Evolutionary conservation across 2,329 filamentous ascomycete genomes (phyloP), one percentile per base, ranked within the genome.

Genomic region (Beauveria pseudobassiana): DNA sequence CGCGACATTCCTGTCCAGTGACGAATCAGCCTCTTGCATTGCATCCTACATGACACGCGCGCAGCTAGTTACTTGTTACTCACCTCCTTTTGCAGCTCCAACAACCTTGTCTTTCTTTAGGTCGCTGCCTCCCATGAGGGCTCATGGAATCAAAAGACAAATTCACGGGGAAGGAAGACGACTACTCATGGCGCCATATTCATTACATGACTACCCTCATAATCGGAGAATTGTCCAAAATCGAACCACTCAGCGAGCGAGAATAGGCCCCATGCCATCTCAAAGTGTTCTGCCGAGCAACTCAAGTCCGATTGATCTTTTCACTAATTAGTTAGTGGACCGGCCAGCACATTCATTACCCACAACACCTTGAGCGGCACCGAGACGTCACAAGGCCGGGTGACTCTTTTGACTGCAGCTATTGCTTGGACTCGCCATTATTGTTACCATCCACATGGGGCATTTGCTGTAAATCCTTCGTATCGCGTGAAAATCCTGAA

Each of bases 291-390:
- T 30, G 43, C 55, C 40, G 30, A 50, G 30, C 45, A 58, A 45
- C 43, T 59, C 30, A 49, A 59, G 48, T 40, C 57, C 55, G 48
- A 52, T 51, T 59, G 48, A 59, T 59, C 57, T 45, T 45, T 43
- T 16, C 12, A 43, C 42, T 10, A 43, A 43, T 10, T 18, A 26
- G 24, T 10, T 28, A 59, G 48, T 59, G 57, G 57, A 45, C 24
- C 57, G 6, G 26, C 45, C 43, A 40, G 57, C 22, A 10, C 56
- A 38, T 50, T 12, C 14, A 42, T 12, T 59, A 59, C 57, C 57
- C 57, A 59, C 57, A 46, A 45, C 46, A 43, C 48, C 48, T 34
- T 34, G 46, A 30, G 30, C 30, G 38, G 45, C 48, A 45, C 48
- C 57, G 24, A 59, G 22, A 59, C 34, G 56, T 51, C 57, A 59